These are phyloP conservation scores for Linnemannia zychae DNA, from an alignment of 192 early-diverging fungal species.

Conservation along the genomic window DNA sequence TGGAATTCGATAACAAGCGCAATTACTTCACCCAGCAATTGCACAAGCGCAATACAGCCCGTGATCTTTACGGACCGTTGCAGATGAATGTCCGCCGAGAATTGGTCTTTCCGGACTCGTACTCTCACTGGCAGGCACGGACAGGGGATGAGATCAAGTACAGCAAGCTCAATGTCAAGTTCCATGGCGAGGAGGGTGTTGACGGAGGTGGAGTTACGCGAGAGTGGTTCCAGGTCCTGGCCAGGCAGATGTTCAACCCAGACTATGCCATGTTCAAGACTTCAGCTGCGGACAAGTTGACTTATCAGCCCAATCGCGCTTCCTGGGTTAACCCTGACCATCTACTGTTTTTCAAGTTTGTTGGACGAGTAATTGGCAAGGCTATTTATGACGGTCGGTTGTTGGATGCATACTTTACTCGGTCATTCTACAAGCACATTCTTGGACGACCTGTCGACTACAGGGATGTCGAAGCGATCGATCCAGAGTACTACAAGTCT, in stretches of 20 bases:
- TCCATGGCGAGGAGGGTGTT: slow-evolving; percentile 97
- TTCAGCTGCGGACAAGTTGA: slow-evolving; percentile 93
- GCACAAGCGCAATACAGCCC: slow-evolving; percentile 79
- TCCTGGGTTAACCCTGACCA: slow-evolving; percentile 95
- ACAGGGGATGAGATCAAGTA: slow-evolving; percentile 95
- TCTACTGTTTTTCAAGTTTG: slow-evolving; percentile 95
- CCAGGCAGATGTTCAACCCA: slow-evolving; percentile 98
- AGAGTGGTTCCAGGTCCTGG: slow-evolving; percentile 98
- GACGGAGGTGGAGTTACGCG: slow-evolving; percentile 98
- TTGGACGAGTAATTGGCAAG: slow-evolving; percentile 97
- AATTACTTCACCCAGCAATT: slow-evolving; percentile 97
- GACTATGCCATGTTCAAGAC: slow-evolving; percentile 97
- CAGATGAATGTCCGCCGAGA: slow-evolving; percentile 92
- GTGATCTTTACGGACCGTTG: slow-evolving; percentile 77
- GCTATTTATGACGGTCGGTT: slow-evolving; percentile 96
- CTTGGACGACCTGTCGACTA: slow-evolving; percentile 92
- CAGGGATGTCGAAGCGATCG: slow-evolving; percentile 97
- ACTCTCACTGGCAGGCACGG: slow-evolving; percentile 90
- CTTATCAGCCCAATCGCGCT: slow-evolving; percentile 96
- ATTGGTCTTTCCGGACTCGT: slow-evolving; percentile 97
- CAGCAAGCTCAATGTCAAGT: slow-evolving; percentile 92
- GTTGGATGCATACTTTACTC: slow-evolving; percentile 96
- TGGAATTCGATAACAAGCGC: slow-evolving; percentile 99
- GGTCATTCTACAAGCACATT: slow-evolving; percentile 99
- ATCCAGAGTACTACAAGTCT: slow-evolving; percentile 96